Percentiles rank a stretch among this genome's conserved stretches.
Conservation (phyloP, 2,329 filamentous ascomycete species). For the Colletotrichum spinosum region DNA sequence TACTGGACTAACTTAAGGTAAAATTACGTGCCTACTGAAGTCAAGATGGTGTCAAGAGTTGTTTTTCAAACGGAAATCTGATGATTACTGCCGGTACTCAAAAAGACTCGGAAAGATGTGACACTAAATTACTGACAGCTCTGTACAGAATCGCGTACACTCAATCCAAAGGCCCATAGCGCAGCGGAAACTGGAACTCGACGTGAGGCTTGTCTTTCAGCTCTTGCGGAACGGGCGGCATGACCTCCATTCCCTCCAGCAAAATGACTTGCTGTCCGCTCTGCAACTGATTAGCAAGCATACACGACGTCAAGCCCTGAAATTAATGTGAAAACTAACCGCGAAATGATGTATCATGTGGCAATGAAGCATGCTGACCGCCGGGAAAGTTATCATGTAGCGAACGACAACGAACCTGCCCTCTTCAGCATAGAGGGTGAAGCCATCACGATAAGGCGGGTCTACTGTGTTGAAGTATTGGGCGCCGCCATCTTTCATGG, state of each 20-base stretch:
- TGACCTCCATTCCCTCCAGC: constrained; percentile 28
- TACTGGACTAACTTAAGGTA: too few species aligned
- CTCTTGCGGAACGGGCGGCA: constrained; percentile 18
- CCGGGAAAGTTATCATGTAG: constrained; percentile 17
- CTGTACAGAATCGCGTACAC: too few species aligned
- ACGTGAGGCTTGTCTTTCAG: constrained; percentile 26
- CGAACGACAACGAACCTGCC: constrained; percentile 20
- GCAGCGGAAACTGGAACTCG: constrained; percentile 14
- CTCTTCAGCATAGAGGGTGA: constrained; percentile 18
- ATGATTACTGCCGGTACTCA: too few species aligned
- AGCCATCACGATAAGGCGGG: constrained; percentile 18
- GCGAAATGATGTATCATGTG: constrained; percentile 32
- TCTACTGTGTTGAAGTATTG: constrained; percentile 10
- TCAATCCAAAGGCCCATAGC: constrained; percentile 25
- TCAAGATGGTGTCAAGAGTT: too few species aligned
- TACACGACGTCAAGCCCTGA: neutral
- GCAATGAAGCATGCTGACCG: constrained; percentile 30
- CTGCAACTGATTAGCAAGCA: neutral
- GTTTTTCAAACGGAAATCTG: too few species aligned
- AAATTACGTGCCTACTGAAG: too few species aligned
- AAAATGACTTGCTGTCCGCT: constrained; percentile 24
- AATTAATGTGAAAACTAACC: neutral
- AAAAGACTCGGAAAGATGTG: too few species aligned
- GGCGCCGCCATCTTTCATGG: neutral
- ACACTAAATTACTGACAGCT: too few species aligned